phyloP scores from a whole-genome alignment of 345 rosid genomes.

The Corymbia maculata region DNA sequence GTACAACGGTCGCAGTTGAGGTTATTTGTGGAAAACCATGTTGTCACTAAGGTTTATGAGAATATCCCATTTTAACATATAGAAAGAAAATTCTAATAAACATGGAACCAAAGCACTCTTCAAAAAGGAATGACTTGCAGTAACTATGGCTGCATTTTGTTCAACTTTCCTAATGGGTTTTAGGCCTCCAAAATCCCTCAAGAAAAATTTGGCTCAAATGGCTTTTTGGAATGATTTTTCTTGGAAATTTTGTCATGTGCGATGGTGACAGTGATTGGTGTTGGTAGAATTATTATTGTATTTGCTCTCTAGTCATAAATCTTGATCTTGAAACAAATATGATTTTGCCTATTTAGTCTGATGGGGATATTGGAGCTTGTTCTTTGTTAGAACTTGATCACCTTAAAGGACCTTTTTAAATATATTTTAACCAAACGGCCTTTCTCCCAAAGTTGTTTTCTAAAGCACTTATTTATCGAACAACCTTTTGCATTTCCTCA shows the following conservation, averaged over 20 bases:
- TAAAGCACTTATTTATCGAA: too few species aligned
- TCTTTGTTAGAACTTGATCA: neutral
- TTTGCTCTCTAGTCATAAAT: neutral
- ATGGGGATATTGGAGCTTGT: neutral
- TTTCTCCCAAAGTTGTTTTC: too few species aligned
- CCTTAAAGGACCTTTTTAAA: neutral
- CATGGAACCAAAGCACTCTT: neutral
- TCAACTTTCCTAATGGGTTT: too few species aligned
- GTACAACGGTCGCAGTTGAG: rapidly evolving
- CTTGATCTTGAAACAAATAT: neutral
- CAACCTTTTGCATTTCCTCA: rapidly evolving
- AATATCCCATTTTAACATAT: neutral
- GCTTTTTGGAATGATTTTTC: neutral
- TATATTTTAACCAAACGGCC: rapidly evolving
- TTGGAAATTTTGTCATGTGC: neutral
- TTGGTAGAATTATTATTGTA: neutral
- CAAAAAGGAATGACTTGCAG: neutral
- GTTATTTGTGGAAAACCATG: neutral
- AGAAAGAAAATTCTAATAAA: neutral
- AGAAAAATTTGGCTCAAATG: too few species aligned
- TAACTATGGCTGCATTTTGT: rapidly evolving
- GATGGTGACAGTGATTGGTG: neutral
- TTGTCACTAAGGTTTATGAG: neutral
- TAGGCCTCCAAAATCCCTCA: too few species aligned
- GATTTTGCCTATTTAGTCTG: neutral